Percentiles rank a stretch among this genome's conserved stretches.
Evolutionary conservation across 148 eudicot species (phyloP).

Genomic region (Vaccinium macrocarpon): DNA sequence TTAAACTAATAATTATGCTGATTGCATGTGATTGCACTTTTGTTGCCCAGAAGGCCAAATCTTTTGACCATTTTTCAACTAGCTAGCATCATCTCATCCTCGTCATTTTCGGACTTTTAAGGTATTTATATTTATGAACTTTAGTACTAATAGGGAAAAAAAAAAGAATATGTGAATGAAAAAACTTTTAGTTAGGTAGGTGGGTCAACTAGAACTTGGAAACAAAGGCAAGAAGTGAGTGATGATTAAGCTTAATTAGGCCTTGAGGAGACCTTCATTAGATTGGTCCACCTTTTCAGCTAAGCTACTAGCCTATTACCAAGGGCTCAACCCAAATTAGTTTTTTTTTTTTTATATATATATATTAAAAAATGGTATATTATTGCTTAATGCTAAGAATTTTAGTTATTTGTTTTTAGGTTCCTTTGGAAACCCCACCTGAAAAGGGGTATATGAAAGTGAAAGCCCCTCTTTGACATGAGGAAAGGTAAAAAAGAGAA

Average conservation of each 20-base stretch:
- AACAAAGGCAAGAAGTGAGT: slow-evolving; percentile 12
- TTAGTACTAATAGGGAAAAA: not conserved
- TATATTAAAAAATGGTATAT: not conserved
- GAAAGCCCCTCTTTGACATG: slow-evolving; percentile 1
- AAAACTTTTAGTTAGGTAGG: slow-evolving; percentile 12
- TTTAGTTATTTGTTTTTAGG: not conserved
- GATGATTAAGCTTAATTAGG: slow-evolving; percentile 1
- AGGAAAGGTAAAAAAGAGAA: not conserved
- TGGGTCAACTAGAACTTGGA: slow-evolving; percentile 21
- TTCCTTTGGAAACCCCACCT: not conserved
- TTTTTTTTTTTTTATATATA: not conserved
- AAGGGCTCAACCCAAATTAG: not conserved
- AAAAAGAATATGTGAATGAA: not conserved
- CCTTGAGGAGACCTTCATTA: slow-evolving; percentile 6
- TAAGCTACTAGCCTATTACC: not conserved
- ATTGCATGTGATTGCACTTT: slow-evolving; percentile 22
- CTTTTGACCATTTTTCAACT: not conserved
- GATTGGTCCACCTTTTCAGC: slow-evolving; percentile 8
- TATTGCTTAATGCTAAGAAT: slow-evolving; percentile 2
- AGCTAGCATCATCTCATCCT: not conserved
- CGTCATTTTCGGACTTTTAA: not conserved
- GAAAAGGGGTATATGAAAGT: not conserved
- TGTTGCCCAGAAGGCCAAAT: slow-evolving; percentile 3
- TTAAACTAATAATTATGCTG: slow-evolving; percentile 17
- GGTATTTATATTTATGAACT: not conserved